Base-by-base conservation (phyloP, 2,329 filamentous ascomycete species). In the Herpotrichia juniperi region DNA sequence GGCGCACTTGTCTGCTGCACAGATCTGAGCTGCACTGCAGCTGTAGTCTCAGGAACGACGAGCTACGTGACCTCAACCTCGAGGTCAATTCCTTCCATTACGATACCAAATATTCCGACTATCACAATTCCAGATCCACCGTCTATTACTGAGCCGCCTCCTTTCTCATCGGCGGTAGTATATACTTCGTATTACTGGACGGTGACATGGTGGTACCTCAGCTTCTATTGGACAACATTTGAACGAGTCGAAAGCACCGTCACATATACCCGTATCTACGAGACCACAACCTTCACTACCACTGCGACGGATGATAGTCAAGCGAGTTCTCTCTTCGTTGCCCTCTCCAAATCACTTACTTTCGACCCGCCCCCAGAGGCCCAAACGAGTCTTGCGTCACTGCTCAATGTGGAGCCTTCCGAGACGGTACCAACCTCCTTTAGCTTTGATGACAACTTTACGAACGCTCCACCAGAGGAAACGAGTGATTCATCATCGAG, bases 381-480 rank as follows among this genome's bases (percentile, higher is more conserved):
- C 85, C 69, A 82, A 16, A 46, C 49, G 24, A 42, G 42, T 21
- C 39, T 46, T 19, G 49, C 35, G 10, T 24, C 43, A 7, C 42
- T 47, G 4, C 32, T 47, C 9, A 25, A 25, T 14, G 10, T 21
- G 25, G 4, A 30, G 28, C 46, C 35, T 14, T 21, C 22, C 2
- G 45, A 48, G 24, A 49, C 46, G 9, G 37, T 4, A 21, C 4
- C 43, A 7, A 6, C 25, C 4, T 39, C 81, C 14, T 32, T 46
- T n/a, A 35, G 28, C 16, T 12, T 32, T 24, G 30, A 46, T 3
- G 14, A 34, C n/a, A 5, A 4, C 6, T 42, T 42, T 14, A 34
- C 28, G 7, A 25, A 4, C n/a, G 4, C 21, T 16, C 3, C 6
- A 4, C 24, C n/a, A 16, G 39, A 19, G 19, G 39, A 25, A 10